Evolutionary conservation across 202 grass and related monocot species (phyloP).

Genomic region (Zizania palustris): DNA sequence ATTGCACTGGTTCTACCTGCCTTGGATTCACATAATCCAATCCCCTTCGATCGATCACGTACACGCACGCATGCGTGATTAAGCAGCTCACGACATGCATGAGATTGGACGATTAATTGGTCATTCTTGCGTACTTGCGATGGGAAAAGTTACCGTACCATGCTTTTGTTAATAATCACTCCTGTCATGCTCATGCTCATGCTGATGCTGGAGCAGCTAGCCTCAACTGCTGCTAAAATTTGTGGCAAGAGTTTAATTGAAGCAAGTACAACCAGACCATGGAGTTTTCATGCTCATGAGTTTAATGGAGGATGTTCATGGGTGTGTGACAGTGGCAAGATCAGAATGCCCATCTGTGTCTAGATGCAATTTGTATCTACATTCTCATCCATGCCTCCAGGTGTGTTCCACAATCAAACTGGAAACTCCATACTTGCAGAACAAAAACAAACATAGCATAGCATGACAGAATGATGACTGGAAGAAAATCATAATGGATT

Average conservation of each 20-base stretch:
- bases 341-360: not conserved
- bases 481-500: too few species aligned
- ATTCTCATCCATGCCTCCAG: not conserved
- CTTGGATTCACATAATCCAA: not conserved
- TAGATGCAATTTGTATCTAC: not conserved
- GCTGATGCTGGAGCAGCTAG: not conserved
- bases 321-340: not conserved
- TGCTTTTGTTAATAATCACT: not conserved
- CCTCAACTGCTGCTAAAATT: not conserved
- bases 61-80: constrained; percentile 15
- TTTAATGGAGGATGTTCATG: too few species aligned
- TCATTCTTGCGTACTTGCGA: constrained; percentile 2
- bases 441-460: not conserved
- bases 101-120: too few species aligned
- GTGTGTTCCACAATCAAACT: not conserved
- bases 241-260: not conserved
- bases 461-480: not conserved
- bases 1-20: not conserved
- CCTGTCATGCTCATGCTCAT: not conserved
- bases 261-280: constrained; percentile 18
- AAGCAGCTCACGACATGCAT: not conserved
- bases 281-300: not conserved
- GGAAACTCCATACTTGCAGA: not conserved
- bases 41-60: not conserved
- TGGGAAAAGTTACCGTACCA: not conserved